Base-by-base conservation (phyloP, 805 yeast species). In the Barnettozyma botsteinii region DNA sequence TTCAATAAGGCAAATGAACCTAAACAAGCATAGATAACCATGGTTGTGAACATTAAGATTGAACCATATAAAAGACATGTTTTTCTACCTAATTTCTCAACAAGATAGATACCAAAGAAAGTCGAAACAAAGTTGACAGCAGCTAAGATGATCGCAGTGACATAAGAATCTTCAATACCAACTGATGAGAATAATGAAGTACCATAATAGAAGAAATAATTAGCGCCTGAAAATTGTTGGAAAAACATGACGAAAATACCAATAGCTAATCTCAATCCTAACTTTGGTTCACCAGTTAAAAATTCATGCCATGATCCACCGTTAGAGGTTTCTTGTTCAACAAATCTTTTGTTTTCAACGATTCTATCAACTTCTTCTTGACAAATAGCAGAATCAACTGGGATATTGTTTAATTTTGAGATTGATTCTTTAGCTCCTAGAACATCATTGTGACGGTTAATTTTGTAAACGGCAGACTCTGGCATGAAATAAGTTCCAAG, bases 201-300 rank as follows among this genome's bases (percentile, higher is more conserved):
- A 41, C 82, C 80, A 51, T 78, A 79, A 57, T 78, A 79, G 63
- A 79, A 78, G 60, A 79, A 78, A 56, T 76, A 79, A 64, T 79
- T 79, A 48, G 72, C 68, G 60, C 85, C 85, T 27, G 80, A 70
- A 44, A 78, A 65, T 55, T 77, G 83, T 59, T 77, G 83, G 51
- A 76, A 62, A 11, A 74, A 62, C 74, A 80, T 84, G 42, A 81
- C 65, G 49, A 72, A 49, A 33, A 77, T 59, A 54, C 88, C 88
- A 49, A 76, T 65, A 29, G 73, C 31, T 28, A 81, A 65, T 59
- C 87, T 66, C 48, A 64, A 59, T 4, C 62, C 57, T 27, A 60
- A 52, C 52, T 70, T 75, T 52, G 87, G 87, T 53, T 72, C 63
- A 48, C 87, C 86, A 20, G 73, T 70, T 47, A 81, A 53, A 38